Conservation (phyloP, 768 basidiomycete species). For the Mycena belliarum region DNA sequence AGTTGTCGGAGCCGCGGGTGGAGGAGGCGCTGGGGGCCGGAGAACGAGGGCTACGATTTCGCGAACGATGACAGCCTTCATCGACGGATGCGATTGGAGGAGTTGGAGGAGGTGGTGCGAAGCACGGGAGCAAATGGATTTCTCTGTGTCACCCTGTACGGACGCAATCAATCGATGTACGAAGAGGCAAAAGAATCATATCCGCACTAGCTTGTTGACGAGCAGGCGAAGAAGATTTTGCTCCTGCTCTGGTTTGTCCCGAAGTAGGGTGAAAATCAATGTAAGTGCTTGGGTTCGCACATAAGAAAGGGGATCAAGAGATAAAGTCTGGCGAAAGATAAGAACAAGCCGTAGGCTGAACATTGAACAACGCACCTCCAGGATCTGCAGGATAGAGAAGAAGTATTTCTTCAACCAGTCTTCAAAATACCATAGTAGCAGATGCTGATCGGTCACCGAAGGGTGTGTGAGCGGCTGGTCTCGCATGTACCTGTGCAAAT, state of each 20-base stretch:
- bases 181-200: background rate
- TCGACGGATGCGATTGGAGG: conserved; percentile 86
- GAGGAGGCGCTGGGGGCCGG: conserved; percentile 48
- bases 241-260: conserved; percentile 94
- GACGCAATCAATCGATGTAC: background rate
- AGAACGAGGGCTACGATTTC: conserved; percentile 84
- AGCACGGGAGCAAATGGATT: conserved; percentile 82
- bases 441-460: conserved; percentile 64
- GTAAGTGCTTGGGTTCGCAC: conserved; percentile 83
- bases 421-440: conserved; percentile 89
- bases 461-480: conserved; percentile 79
- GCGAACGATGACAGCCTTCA: conserved; percentile 88
- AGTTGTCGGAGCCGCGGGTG: conserved; percentile 35
- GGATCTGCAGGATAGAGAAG: conserved; percentile 85
- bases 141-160: conserved; percentile 83
- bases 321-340: conserved; percentile 56
- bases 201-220: conserved; percentile 87
- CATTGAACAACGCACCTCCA: conserved; percentile 61
- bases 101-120: conserved; percentile 89
- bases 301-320: conserved; percentile 84
- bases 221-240: conserved; percentile 91
- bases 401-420: conserved; percentile 98
- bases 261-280: conserved; percentile 77
- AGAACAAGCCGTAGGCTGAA: background rate
- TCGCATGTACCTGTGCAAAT: conserved; percentile 74